Percentiles rank a stretch among this genome's conserved stretches.
Evolutionary conservation across 352 stramenopile species (phyloP).

Genomic region (Phytophthora aleatoria): DNA sequence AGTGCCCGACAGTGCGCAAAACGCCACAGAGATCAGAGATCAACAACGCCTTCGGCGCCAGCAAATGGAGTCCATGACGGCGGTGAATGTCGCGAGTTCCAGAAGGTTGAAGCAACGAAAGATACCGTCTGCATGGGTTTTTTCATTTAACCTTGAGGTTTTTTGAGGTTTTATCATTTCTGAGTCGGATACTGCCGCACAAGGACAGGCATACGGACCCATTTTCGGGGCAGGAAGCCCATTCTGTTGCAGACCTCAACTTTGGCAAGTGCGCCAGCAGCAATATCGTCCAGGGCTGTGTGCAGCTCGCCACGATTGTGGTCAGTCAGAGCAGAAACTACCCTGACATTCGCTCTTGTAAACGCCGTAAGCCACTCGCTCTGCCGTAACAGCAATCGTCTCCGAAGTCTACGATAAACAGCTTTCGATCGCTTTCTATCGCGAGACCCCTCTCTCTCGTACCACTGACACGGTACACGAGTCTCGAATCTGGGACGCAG

Average conservation of each 20-base stretch:
- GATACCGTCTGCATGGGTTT: conserved; percentile 9
- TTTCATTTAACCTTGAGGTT: conserved; percentile 10
- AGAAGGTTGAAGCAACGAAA: conserved; percentile 20
- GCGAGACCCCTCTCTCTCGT: not conserved
- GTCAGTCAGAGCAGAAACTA: too few relatives aligned
- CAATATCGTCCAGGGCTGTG: too few relatives aligned
- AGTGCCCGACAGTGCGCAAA: not conserved
- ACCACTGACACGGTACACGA: not conserved
- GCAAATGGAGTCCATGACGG: conserved; percentile 1
- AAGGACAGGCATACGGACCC: not conserved
- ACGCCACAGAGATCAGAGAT: not conserved
- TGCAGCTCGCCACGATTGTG: too few relatives aligned
- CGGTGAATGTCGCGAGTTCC: conserved; percentile 7
- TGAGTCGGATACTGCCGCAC: conserved; percentile 9
- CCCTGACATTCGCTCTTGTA: not conserved
- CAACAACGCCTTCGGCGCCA: not conserved
- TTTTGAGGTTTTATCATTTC: conserved; percentile 26
- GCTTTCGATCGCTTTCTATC: not conserved
- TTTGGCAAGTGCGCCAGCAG: too few relatives aligned
- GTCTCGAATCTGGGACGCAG: too few relatives aligned
- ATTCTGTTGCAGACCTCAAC: not conserved
- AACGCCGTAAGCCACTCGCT: not conserved
- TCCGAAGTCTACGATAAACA: not conserved
- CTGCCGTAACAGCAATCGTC: not conserved
- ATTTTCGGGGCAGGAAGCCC: not conserved